Percentiles rank a stretch among this genome's conserved stretches.
Conservation (phyloP, 306 rosid genomes). For the Quercus bicolor region DNA sequence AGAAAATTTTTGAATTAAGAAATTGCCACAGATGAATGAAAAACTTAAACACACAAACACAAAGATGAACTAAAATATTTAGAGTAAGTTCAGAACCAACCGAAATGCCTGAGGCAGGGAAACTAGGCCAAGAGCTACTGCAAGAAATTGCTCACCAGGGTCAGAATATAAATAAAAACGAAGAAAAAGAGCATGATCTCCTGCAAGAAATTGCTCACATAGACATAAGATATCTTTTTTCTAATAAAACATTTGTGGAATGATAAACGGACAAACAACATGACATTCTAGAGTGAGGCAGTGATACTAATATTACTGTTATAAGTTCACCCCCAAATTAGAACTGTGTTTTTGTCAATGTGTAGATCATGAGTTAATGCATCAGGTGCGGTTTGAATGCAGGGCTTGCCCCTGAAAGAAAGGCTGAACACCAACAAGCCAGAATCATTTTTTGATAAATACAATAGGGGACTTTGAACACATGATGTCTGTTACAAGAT, state of each 20-base stretch:
- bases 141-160: constrained; percentile 17
- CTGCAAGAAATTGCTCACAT: constrained; percentile 35
- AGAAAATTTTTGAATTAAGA: neutral
- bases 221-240: no score
- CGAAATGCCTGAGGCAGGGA: constrained; percentile 45
- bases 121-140: constrained; percentile 68
- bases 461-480: no score
- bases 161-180: neutral
- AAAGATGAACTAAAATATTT: neutral
- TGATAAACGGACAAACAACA: neutral
- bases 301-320: neutral
- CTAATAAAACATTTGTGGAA: neutral
- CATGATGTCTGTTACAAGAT: no score
- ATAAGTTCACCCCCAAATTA: neutral
- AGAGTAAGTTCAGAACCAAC: constrained; percentile 42
- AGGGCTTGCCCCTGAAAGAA: neutral
- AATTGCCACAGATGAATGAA: neutral
- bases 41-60: neutral
- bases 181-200: constrained; percentile 28
- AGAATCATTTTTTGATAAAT: neutral
- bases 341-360: neutral
- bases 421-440: neutral
- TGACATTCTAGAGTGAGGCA: neutral
- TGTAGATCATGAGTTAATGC: neutral
- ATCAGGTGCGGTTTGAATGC: neutral